Evolutionary conservation across 306 rosid genomes (phyloP).

Genomic region (Comarum palustre): DNA sequence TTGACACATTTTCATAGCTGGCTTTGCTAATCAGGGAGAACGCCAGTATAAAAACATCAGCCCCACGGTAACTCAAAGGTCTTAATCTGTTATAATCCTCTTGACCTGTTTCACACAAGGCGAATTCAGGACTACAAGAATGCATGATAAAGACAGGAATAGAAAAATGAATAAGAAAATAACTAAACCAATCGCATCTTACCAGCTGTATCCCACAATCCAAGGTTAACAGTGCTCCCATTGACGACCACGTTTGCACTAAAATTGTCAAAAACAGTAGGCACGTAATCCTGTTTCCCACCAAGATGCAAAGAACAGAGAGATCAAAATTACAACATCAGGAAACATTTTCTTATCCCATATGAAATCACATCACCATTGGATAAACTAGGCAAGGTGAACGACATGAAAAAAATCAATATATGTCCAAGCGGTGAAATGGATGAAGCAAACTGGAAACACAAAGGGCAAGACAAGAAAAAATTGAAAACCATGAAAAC

Average conservation of each 20-base stretch:
- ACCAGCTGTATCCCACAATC: constrained; percentile 99
- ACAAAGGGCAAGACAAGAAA: background rate
- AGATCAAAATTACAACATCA: background rate
- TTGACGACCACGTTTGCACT: constrained; percentile 99
- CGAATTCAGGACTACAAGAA: constrained; percentile 33
- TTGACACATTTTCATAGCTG: constrained; percentile 56
- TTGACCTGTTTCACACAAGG: constrained; percentile 41
- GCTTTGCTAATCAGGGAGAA: constrained; percentile 59
- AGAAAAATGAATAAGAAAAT: background rate
- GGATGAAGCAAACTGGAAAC: constrained; percentile 4
- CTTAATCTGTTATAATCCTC: constrained; percentile 56
- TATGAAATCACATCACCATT: background rate
- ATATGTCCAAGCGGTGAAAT: background rate
- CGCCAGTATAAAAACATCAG: constrained; percentile 55
- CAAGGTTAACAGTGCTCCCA: constrained; percentile 91
- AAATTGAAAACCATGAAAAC: too few relatives aligned
- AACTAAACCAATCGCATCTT: constrained; percentile 15
- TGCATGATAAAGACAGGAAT: background rate
- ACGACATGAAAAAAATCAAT: too few relatives aligned
- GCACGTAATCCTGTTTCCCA: constrained; percentile 86
- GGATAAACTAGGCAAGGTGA: background rate
- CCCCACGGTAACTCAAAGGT: constrained; percentile 62
- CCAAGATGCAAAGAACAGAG: constrained; percentile 20
- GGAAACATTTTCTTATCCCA: background rate
- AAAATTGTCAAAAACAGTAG: constrained; percentile 96